Conservation (phyloP, 495 filamentous ascomycete species). For the Margaritispora aquatica region DNA sequence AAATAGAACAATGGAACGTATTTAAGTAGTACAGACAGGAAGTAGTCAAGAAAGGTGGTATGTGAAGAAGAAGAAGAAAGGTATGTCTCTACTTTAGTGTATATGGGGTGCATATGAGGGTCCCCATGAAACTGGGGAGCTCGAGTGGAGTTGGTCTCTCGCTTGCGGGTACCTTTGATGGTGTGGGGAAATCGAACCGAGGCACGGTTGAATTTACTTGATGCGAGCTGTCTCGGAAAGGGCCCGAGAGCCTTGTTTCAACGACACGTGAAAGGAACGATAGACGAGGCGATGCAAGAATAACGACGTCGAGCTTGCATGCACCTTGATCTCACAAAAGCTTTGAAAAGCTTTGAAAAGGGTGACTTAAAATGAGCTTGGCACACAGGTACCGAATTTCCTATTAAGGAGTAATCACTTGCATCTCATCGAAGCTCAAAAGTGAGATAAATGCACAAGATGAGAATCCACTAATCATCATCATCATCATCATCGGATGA, state of each 20-base stretch:
- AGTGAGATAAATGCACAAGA: too few relatives aligned
- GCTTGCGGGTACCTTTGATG: neutral
- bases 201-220: neutral
- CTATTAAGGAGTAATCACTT: too few relatives aligned
- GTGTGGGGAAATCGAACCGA: neutral
- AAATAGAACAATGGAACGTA: too few relatives aligned
- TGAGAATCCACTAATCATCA: too few relatives aligned
- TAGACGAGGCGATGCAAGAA: too few relatives aligned
- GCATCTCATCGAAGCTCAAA: too few relatives aligned
- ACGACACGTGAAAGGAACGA: neutral
- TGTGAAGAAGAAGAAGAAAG: neutral
- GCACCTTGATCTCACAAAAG: neutral
- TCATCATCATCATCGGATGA: too few relatives aligned
- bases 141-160: too few relatives aligned
- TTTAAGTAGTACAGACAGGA: neutral
- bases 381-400: too few relatives aligned
- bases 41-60: neutral
- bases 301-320: neutral
- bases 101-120: neutral
- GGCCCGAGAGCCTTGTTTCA: neutral
- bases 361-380: too few relatives aligned
- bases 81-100: neutral
- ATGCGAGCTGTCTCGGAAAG: too few relatives aligned
- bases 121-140: neutral
- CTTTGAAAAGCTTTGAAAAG: too few relatives aligned